Percentiles rank a stretch among this genome's conserved stretches.
phyloP scores from a whole-genome alignment of 2,329 filamentous ascomycete species.

The Aspergillus awamori region DNA sequence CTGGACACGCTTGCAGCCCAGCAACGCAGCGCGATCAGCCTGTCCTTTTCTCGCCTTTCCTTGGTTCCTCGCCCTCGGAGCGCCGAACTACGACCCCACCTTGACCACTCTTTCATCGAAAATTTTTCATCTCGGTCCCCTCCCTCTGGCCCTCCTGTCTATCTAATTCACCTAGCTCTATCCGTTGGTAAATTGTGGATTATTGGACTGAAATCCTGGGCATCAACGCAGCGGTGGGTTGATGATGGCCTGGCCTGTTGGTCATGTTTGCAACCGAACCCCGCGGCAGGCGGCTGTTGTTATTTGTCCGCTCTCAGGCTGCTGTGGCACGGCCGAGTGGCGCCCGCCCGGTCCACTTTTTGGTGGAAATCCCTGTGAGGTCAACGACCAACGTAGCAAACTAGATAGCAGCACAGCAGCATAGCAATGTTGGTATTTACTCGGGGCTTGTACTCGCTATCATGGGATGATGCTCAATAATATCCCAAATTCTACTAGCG shows the following conservation, averaged over 20 bases:
- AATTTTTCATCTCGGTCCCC: slow-evolving; percentile 24
- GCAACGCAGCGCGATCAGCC: slow-evolving; percentile 2
- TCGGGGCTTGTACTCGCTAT: neutral
- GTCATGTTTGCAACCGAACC: slow-evolving; percentile 27
- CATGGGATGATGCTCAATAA: neutral
- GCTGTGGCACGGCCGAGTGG: slow-evolving; percentile 26
- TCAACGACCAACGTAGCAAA: slow-evolving; percentile 12
- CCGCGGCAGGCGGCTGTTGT: slow-evolving; percentile 23
- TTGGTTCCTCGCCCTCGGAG: slow-evolving; percentile 29
- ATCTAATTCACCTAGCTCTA: slow-evolving; percentile 16
- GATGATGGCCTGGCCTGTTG: slow-evolving; percentile 19
- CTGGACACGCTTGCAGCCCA: slow-evolving; percentile 18
- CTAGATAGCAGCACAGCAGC: no score
- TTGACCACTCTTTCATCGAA: slow-evolving; percentile 8
- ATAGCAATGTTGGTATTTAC: neutral
- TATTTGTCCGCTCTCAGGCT: slow-evolving; percentile 20
- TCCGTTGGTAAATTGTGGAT: slow-evolving; percentile 18
- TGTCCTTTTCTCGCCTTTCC: slow-evolving; percentile 23
- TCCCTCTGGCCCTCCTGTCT: slow-evolving; percentile 20
- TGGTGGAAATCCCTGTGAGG: slow-evolving; percentile 17
- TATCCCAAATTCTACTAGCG: neutral
- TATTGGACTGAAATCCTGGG: slow-evolving; percentile 35
- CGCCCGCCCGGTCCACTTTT: slow-evolving; percentile 23
- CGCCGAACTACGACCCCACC: slow-evolving; percentile 28
- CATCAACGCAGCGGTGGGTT: slow-evolving; percentile 40